Percentiles rank a stretch among this genome's conserved stretches.
Conservation (phyloP, 2,329 filamentous ascomycete species). For the Apiospora koreana region DNA sequence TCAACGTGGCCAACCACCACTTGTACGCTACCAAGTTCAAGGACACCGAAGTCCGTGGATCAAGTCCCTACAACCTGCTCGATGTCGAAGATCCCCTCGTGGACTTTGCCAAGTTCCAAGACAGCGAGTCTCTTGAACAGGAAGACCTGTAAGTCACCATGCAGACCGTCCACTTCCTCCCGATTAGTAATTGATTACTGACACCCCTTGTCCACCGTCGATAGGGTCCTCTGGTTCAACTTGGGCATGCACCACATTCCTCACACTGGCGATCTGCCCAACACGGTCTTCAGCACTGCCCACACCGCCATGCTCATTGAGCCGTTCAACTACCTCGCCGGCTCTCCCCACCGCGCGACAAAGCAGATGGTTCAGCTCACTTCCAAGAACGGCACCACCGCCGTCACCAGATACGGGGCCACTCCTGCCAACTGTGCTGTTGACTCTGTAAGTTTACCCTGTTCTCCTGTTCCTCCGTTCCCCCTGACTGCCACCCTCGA, state of each 20-base stretch:
- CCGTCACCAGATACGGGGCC: not conserved
- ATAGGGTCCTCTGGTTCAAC: not conserved
- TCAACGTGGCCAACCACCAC: conserved; percentile 12
- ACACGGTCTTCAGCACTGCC: not conserved
- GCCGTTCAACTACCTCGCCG: not conserved
- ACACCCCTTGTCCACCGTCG: not conserved
- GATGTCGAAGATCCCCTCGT: conserved; percentile 39
- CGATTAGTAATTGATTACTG: not conserved
- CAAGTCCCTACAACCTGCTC: conserved; percentile 39
- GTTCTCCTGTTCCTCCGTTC: not conserved
- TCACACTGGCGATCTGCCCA: not conserved
- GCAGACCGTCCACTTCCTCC: not conserved
- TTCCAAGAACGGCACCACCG: not conserved
- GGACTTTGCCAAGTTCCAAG: conserved; percentile 31
- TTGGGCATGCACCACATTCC: not conserved
- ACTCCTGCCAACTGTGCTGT: not conserved
- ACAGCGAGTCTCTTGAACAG: not conserved
- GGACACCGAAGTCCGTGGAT: conserved; percentile 35
- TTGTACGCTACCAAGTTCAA: conserved; percentile 13
- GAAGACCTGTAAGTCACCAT: not conserved
- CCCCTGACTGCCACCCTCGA: not conserved
- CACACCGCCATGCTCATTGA: not conserved
- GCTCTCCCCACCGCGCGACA: not conserved
- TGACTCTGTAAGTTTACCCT: not conserved
- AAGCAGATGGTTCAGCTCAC: not conserved